Conservation (phyloP, 208 protist species). For the Crithidia expoeki region DNA sequence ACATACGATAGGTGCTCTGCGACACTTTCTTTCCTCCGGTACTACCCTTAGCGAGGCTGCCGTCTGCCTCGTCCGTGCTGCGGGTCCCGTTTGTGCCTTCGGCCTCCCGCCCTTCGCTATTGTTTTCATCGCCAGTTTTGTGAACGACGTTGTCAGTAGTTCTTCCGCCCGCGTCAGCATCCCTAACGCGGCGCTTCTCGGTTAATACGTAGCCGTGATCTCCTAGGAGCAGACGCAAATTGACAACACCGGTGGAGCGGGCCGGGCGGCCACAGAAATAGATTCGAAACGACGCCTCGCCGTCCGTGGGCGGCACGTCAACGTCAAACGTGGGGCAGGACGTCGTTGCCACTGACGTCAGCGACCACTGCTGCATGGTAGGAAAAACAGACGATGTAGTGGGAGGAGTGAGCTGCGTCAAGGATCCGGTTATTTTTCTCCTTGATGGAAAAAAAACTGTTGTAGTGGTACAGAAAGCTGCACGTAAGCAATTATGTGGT, state of each 20-base stretch:
- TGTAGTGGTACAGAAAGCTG: no score
- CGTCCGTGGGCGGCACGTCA: neutral
- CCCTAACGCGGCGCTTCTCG: slow-evolving; percentile 21
- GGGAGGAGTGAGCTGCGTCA: no score
- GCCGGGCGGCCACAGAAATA: slow-evolving; percentile 63
- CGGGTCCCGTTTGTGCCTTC: neutral
- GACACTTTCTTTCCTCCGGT: neutral
- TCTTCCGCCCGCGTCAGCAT: neutral
- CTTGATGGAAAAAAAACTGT: no score
- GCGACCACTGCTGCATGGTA: neutral
- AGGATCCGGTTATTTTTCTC: no score
- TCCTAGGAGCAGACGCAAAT: slow-evolving; percentile 58
- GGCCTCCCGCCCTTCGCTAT: neutral
- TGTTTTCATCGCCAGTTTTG: neutral
- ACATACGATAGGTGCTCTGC: slow-evolving; percentile 33
- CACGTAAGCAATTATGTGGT: no score
- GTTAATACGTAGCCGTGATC: slow-evolving; percentile 55
- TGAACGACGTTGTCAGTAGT: no score
- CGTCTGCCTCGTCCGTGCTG: neutral
- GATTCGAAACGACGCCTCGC: neutral
- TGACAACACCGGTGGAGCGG: slow-evolving; percentile 65
- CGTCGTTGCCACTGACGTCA: neutral
- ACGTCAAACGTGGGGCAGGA: neutral
- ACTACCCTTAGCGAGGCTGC: neutral
- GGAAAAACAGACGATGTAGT: no score